These are phyloP conservation scores for Orbilia javanica DNA, from an alignment of 2,329 filamentous ascomycete species.

Conservation along the genomic window DNA sequence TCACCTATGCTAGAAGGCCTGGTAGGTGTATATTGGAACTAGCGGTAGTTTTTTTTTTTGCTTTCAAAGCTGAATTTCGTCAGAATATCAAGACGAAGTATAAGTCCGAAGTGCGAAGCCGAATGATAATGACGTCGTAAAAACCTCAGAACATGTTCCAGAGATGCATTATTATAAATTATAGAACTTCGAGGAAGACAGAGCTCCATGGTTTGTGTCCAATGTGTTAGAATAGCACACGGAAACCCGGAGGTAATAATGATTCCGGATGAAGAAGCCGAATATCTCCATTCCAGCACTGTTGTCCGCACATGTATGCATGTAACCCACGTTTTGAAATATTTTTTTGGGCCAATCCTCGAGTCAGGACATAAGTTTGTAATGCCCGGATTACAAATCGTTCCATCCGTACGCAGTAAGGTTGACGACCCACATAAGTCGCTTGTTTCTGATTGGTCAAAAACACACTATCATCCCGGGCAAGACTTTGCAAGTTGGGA, in stretches of 20 bases:
- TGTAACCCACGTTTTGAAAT: conserved; percentile 31
- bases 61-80: conserved; percentile 14
- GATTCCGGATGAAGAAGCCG: conserved; percentile 13
- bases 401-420: not conserved
- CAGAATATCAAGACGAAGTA: too few species aligned
- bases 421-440: conserved; percentile 8
- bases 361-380: conserved; percentile 46
- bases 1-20: not conserved
- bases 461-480: conserved; percentile 15
- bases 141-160: not conserved
- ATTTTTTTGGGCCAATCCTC: not conserved
- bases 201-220: not conserved
- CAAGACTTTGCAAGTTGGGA: not conserved
- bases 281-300: conserved; percentile 31
- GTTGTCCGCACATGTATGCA: conserved; percentile 9
- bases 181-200: not conserved
- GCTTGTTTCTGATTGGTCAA: conserved; percentile 19
- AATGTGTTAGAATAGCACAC: not conserved
- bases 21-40: not conserved
- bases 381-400: conserved; percentile 52
- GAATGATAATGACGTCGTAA: not conserved
- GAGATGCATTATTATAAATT: not conserved
- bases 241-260: conserved; percentile 13
- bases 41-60: not conserved
- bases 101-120: conserved; percentile 17